These are phyloP conservation scores for Pichiaceae sp. DNA, from an alignment of 1,139 yeast species.

Conservation along the genomic window DNA sequence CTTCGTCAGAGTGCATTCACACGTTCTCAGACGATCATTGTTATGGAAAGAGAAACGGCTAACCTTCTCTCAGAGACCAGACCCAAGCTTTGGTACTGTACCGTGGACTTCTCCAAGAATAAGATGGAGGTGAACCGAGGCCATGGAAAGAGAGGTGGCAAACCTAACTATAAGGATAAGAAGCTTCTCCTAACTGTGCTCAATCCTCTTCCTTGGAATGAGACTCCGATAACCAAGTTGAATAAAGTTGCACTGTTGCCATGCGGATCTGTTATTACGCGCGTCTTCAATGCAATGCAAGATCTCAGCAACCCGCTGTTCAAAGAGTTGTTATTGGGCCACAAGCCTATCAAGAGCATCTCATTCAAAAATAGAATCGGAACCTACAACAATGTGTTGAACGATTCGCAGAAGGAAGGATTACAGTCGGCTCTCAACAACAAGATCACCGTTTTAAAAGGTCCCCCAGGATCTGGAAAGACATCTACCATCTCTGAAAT, in stretches of 20 bases:
- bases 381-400: constrained; percentile 40
- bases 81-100: constrained; percentile 41
- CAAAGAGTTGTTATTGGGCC: constrained; percentile 50
- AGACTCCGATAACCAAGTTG: constrained; percentile 28
- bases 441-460: constrained; percentile 74
- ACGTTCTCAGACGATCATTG: constrained; percentile 37
- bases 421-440: constrained; percentile 63
- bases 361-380: constrained; percentile 43
- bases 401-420: constrained; percentile 60
- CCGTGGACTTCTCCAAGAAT: constrained; percentile 20
- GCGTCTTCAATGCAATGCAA: constrained; percentile 60
- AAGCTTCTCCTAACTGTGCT: constrained; percentile 25
- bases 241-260: constrained; percentile 42
- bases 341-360: constrained; percentile 51
- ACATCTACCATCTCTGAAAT: constrained; percentile 88
- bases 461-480: constrained; percentile 98
- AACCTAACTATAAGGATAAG: constrained; percentile 1
- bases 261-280: constrained; percentile 51
- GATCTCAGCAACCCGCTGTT: constrained; percentile 50
- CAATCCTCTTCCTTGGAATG: constrained; percentile 51
- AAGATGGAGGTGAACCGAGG: constrained; percentile 8
- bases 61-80: constrained; percentile 3
- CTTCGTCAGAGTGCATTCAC: constrained; percentile 40
- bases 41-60: constrained; percentile 25
- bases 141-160: constrained; percentile 9